Evolutionary conservation across 1,139 yeast species (phyloP), one percentile per base, ranked within the genome.

Genomic region (Suhomyces anneliseae): DNA sequence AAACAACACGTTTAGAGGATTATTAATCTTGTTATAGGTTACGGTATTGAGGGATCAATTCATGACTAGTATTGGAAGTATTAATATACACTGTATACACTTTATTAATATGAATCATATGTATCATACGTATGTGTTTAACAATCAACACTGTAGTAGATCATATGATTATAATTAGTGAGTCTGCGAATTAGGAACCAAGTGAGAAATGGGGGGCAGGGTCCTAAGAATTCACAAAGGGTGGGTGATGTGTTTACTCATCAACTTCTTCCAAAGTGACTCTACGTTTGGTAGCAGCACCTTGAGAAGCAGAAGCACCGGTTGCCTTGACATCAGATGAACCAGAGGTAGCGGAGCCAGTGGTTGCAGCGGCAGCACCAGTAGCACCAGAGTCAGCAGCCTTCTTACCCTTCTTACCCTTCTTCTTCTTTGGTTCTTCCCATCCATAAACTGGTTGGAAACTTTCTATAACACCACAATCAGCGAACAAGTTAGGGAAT

Each of bases 401-500:
- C 10, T 45, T 42, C 42, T 50, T 57, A 29, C 55, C 39, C 51
- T 56, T 61, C 54, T 60, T 60, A 49, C 57, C 54, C 58, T 62
- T 64, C 42, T 56, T 52, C 54, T 61, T 62, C 58, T 71, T 69
- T 14, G 76, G 72, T 46, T 78, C 88, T 58, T 90, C 90, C 92
- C 96, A 93, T 7, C 83, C 95, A 64, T 88, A 93, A 7, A 86
- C 57, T 2, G 99, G 99, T 55, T 79, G 78, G 74, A 95, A 93
- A 74, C 96, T 87, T 52, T 92, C 98, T 54, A 93, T 65, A 54
- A 95, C 88, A 27, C 98, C 97, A 58, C 95, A 92, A 63, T 93
- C 99, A 52, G 86, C 99, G 69, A 92, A 93, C 63, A 93, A 75
- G 65, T 93, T 93, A 49, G 99, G 99, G 78, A 89, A 93, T 43